Conservation (phyloP, 2,329 filamentous ascomycete species). For the Aspergillus awamori region DNA sequence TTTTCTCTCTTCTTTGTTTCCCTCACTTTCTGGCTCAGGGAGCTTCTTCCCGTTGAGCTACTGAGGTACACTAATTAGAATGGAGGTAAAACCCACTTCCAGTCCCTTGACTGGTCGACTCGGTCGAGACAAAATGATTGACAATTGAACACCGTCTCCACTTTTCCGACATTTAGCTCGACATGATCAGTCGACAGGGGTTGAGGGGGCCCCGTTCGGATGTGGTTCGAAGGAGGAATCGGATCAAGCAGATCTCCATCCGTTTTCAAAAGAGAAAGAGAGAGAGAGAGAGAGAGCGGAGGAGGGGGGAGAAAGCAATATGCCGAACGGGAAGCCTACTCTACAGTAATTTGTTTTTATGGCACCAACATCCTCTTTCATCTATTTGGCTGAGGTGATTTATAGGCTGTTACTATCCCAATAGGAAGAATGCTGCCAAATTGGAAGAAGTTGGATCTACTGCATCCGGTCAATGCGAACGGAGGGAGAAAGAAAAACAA, state of each 20-base stretch:
- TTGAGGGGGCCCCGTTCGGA: not conserved
- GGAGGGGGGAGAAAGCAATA: not conserved
- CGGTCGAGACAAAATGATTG: conserved; percentile 28
- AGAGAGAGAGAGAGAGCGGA: too few species aligned
- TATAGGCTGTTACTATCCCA: too few species aligned
- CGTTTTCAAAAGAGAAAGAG: not conserved
- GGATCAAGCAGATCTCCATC: conserved; percentile 7
- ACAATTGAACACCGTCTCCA: conserved; percentile 25
- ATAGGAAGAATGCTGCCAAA: too few species aligned
- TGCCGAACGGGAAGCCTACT: too few species aligned
- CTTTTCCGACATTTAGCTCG: conserved; percentile 22
- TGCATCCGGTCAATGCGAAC: not conserved
- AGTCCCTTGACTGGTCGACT: conserved; percentile 14
- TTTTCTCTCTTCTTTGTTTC: conserved; percentile 1
- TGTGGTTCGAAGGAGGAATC: conserved; percentile 2
- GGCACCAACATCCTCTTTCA: too few species aligned
- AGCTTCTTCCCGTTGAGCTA: conserved; percentile 10
- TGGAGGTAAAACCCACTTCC: conserved; percentile 3
- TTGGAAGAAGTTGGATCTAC: not conserved
- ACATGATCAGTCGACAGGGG: conserved; percentile 21
- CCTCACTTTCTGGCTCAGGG: conserved; percentile 10
- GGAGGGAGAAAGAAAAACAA: not conserved
- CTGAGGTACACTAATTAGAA: not conserved
- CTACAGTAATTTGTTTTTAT: too few species aligned
- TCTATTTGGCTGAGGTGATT: too few species aligned